Conservation (phyloP, 2,329 filamentous ascomycete genomes). For the Parastagonospora nodorum region DNA sequence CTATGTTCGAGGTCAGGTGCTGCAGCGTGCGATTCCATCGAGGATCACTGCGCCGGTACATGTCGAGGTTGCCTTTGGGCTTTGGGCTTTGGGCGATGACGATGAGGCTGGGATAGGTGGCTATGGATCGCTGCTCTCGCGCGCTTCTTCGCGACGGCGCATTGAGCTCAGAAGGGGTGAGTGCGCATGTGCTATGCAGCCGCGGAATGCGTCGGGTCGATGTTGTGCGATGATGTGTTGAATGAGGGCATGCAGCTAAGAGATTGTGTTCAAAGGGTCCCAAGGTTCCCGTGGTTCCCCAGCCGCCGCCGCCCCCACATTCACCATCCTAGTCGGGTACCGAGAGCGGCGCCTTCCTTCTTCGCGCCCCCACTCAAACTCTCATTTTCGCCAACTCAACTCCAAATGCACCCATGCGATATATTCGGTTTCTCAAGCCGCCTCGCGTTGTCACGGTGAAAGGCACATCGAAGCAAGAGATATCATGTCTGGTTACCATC, state of each 20-base stretch:
- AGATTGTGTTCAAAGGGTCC: slow-evolving; percentile 2
- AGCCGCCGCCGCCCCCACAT: slow-evolving; percentile 22
- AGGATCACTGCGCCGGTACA: slow-evolving; percentile 73
- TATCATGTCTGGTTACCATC: slow-evolving; percentile 60
- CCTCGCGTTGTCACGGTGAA: slow-evolving; percentile 55
- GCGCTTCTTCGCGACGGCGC: slow-evolving; percentile 29
- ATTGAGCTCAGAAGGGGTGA: slow-evolving; percentile 22
- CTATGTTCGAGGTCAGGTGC: slow-evolving; percentile 87
- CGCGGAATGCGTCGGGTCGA: neutral
- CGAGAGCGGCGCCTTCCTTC: slow-evolving; percentile 1
- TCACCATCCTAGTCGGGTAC: slow-evolving; percentile 3
- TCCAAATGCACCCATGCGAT: slow-evolving; percentile 48
- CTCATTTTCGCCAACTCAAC: neutral
- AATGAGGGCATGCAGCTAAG: slow-evolving; percentile 10
- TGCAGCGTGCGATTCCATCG: slow-evolving; percentile 93
- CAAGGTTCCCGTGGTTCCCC: slow-evolving; percentile 1
- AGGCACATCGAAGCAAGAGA: slow-evolving; percentile 13
- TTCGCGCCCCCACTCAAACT: slow-evolving; percentile 7
- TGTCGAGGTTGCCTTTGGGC: slow-evolving; percentile 33
- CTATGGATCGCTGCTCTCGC: slow-evolving; percentile 17
- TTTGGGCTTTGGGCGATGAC: neutral
- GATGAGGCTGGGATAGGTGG: slow-evolving; percentile 12
- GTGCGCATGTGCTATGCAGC: slow-evolving; percentile 5
- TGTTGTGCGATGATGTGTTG: slow-evolving; percentile 10
- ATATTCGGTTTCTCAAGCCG: slow-evolving; percentile 71